phyloP scores from a whole-genome alignment of 2,329 filamentous ascomycete species.

The Camptophora hylomeconis region DNA sequence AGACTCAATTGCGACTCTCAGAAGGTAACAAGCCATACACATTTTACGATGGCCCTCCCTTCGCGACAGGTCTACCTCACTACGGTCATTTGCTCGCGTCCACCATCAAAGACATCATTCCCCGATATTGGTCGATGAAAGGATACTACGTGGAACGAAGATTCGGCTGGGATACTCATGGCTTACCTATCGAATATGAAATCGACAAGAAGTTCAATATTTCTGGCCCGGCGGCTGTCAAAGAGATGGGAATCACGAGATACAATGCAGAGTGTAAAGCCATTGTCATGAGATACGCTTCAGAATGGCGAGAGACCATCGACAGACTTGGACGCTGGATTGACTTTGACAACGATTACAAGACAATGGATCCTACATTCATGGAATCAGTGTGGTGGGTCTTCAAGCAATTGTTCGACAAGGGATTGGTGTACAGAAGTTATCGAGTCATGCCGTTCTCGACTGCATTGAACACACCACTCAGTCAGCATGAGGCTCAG shows the following conservation, averaged over 20 bases:
- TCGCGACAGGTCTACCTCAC: constrained; percentile 44
- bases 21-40: constrained; percentile 73
- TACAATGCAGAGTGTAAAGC: constrained; percentile 79
- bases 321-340: constrained; percentile 80
- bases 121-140: constrained; percentile 87
- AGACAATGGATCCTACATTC: constrained; percentile 79
- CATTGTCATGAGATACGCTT: constrained; percentile 76
- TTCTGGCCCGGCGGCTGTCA: constrained; percentile 70
- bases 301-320: constrained; percentile 71
- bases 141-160: constrained; percentile 74
- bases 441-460: constrained; percentile 84
- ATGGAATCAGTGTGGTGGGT: constrained; percentile 94
- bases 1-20: constrained; percentile 75
- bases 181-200: constrained; percentile 80
- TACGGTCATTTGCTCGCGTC: constrained; percentile 66
- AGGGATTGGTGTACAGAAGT: constrained; percentile 71
- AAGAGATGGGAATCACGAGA: constrained; percentile 64
- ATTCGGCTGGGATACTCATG: constrained; percentile 85
- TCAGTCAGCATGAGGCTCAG: constrained; percentile 80
- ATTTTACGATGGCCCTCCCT: constrained; percentile 80
- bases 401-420: constrained; percentile 77
- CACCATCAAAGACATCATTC: constrained; percentile 88
- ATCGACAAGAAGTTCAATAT: constrained; percentile 86
- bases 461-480: constrained; percentile 65
- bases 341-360: constrained; percentile 89